phyloP scores from a whole-genome alignment of 2,329 filamentous ascomycete genomes.

The Penicillium sclerotigenum region DNA sequence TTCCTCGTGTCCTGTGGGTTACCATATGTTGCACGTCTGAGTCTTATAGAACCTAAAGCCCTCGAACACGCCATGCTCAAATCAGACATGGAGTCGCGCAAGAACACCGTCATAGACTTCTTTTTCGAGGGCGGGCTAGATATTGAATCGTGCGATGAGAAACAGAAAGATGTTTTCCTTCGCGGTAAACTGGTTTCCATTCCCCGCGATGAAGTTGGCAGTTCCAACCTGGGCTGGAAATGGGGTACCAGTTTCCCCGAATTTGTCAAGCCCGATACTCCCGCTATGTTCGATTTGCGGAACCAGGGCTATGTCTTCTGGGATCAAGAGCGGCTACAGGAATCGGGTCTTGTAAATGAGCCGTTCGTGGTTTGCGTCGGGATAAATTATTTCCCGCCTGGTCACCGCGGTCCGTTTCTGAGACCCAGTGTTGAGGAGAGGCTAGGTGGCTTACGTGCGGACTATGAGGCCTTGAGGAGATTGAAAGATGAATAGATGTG shows the following conservation, averaged over 20 bases:
- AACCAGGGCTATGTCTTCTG: conserved; percentile 3
- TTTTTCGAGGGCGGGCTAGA: neutral
- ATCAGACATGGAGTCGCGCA: neutral
- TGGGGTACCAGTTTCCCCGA: neutral
- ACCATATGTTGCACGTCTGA: neutral
- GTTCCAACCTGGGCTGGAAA: neutral
- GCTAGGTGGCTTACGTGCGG: neutral
- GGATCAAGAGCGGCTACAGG: neutral
- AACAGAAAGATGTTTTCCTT: neutral
- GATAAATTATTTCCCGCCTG: neutral
- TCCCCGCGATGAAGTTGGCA: neutral
- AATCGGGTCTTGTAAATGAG: neutral
- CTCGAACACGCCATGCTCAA: neutral
- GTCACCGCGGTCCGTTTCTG: neutral
- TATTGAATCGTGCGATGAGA: neutral
- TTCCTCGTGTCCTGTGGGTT: neutral
- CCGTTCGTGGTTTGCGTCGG: neutral
- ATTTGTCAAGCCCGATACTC: neutral
- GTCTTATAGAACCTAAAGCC: neutral
- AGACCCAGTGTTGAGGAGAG: neutral
- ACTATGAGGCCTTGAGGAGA: neutral
- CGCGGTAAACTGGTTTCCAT: neutral
- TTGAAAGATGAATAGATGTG: neutral
- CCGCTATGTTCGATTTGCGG: neutral
- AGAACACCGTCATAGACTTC: neutral